A percentile compares a stretch with the other conserved stretches of the same genome.
These are phyloP conservation scores for Skeletonema potamos DNA, from an alignment of 108 stramenopile species.

Conservation along the genomic window DNA sequence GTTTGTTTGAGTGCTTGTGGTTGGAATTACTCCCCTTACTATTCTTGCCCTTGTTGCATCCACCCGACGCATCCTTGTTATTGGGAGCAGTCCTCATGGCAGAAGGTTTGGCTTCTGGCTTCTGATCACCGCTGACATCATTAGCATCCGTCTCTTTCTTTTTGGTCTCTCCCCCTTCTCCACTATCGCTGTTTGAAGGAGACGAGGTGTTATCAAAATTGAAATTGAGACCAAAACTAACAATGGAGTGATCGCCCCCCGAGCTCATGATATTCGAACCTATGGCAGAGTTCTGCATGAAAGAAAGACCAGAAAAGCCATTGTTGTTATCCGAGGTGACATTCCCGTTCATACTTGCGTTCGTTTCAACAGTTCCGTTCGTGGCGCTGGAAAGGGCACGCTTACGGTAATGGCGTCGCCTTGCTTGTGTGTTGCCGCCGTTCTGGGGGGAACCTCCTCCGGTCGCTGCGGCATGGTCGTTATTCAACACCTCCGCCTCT, in stretches of 20 bases:
- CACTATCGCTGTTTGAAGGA: conserved; percentile 28
- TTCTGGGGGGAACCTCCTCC: not conserved
- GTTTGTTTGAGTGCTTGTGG: not conserved
- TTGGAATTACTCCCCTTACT: not conserved
- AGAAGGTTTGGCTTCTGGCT: not conserved
- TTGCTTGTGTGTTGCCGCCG: conserved; percentile 5
- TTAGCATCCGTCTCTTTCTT: not conserved
- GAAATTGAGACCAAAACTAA: conserved; percentile 44
- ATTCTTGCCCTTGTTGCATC: not conserved
- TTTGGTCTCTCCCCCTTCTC: conserved; percentile 20
- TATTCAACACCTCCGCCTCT: not conserved
- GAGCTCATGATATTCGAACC: conserved; percentile 8
- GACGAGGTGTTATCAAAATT: conserved; percentile 39
- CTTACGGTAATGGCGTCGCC: conserved; percentile 24
- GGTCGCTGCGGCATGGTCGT: not conserved
- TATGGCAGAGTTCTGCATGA: conserved; percentile 11
- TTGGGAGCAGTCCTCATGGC: not conserved
- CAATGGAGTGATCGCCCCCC: conserved; percentile 22
- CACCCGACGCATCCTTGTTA: not conserved
- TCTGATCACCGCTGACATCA: conserved; percentile 4
- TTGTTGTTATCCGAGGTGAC: not conserved
- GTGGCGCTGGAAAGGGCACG: conserved; percentile 17
- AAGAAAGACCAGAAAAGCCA: conserved; percentile 8
- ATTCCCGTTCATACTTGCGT: not conserved
- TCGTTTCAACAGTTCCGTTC: not conserved